Conservation (phyloP, 495 filamentous ascomycete genomes). For the Cercophora sp. region DNA sequence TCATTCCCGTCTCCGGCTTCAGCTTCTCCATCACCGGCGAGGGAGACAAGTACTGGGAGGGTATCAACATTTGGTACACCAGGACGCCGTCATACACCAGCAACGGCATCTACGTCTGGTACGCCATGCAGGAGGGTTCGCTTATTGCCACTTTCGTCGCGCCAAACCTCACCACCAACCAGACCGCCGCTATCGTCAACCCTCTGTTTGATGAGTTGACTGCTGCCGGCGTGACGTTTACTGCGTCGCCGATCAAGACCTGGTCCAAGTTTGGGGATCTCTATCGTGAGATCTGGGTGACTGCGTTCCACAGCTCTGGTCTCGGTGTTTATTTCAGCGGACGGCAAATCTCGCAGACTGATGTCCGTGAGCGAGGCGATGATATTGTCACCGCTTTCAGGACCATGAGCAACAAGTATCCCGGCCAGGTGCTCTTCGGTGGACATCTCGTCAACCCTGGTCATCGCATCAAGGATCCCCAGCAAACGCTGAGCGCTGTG, state of each 20-base stretch:
- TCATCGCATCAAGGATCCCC: slow-evolving; percentile 9
- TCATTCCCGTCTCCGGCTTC: slow-evolving; percentile 24
- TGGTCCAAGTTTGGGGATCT: not conserved
- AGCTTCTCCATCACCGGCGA: slow-evolving; percentile 13
- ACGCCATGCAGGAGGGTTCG: slow-evolving; percentile 17
- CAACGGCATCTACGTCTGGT: slow-evolving; percentile 36
- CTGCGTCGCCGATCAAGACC: not conserved
- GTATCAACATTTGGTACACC: slow-evolving; percentile 36
- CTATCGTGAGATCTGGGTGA: not conserved
- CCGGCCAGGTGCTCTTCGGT: slow-evolving; percentile 13
- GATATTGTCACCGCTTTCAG: slow-evolving; percentile 24
- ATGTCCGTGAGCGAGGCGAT: slow-evolving; percentile 23
- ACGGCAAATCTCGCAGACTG: slow-evolving; percentile 10
- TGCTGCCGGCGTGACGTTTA: slow-evolving; percentile 19
- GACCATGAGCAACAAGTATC: slow-evolving; percentile 12
- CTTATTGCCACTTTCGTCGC: slow-evolving; percentile 28
- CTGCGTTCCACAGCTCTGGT: not conserved
- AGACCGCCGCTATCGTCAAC: slow-evolving; percentile 25
- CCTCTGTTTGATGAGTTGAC: slow-evolving; percentile 30
- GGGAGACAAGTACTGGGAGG: slow-evolving; percentile 46
- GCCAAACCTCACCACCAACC: slow-evolving; percentile 19
- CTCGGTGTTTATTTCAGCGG: not conserved
- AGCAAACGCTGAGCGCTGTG: slow-evolving; percentile 30
- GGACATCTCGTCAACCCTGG: slow-evolving; percentile 36
- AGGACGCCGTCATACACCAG: slow-evolving; percentile 29